Base-by-base conservation (phyloP, 805 yeast species). In the Hanseniaspora lachancei region DNA sequence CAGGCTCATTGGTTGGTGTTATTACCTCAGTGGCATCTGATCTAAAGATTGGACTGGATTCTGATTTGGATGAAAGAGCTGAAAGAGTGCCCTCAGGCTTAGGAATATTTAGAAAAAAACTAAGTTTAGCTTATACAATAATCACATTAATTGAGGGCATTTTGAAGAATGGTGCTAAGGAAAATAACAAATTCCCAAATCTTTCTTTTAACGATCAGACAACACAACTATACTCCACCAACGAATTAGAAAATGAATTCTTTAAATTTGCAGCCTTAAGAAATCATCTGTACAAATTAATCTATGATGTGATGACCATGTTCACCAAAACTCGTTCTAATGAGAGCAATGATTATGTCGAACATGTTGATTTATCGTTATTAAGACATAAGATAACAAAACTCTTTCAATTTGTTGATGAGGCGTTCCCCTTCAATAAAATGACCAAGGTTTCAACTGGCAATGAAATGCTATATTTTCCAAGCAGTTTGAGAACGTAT, bases 1-100 rank as follows among this genome's bases (percentile, higher is more conserved):
- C 71, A 1, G 70, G 66, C 58, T 62, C 66, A 15, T 59, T 68
- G 2, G 59, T 62, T n/a, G 66, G 69, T 29, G 47, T 66, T 9
- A 61, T 67, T 15, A 59, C 64, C 47, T 63, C 63, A 62, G 46
- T 67, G 40, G 64, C 70, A 2, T 62, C 62, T 12, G 49, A 46
- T 13, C 34, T 46, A 21, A 63, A 68, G 5, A 67, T 67, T 36
- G 71, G 70, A 10, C 57, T 67, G 18, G 69, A 66, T 55, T 59
- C 68, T 35, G 69, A 67, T 52, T 68, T 70, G 6, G 53, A 60
- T 16, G 67, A 66, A 32, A 66, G 61, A 42, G 63, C 63, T 10
- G 64, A 65, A n/a, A 18, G 10, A 21, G 8, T 43, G 9, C n/a
- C 36, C 18, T 8, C 15, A 6, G 18, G 46, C 57, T 65, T 20